Evolutionary conservation across 2,329 filamentous ascomycete genomes (phyloP).

Genomic region (Magnaporthiopsis poae): DNA sequence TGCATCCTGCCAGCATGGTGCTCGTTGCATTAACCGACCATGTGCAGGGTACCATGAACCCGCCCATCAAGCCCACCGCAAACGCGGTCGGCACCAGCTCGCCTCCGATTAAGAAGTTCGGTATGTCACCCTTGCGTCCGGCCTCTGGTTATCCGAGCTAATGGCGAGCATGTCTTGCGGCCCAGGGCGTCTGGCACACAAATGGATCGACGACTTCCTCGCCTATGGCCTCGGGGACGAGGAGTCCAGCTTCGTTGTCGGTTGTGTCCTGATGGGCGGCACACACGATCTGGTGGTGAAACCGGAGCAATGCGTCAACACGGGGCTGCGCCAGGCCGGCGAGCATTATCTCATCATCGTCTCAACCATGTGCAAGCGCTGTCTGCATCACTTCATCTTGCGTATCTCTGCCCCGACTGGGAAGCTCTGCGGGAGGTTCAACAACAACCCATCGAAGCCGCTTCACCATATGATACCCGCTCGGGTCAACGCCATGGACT

Average conservation of each 20-base stretch:
- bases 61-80: background rate
- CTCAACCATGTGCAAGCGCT: slow-evolving; percentile 23
- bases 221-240: slow-evolving; percentile 10
- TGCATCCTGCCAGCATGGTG: background rate
- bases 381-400: slow-evolving; percentile 25
- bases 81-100: background rate
- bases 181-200: slow-evolving; percentile 15
- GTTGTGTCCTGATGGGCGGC: slow-evolving; percentile 10
- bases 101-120: background rate
- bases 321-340: slow-evolving; percentile 2
- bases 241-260: slow-evolving; percentile 9
- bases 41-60: background rate
- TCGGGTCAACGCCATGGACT: slow-evolving; percentile 6
- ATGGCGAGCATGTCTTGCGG: background rate
- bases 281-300: slow-evolving; percentile 3
- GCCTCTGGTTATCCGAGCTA: background rate
- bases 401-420: slow-evolving; percentile 14
- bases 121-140: background rate
- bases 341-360: slow-evolving; percentile 9
- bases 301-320: slow-evolving; percentile 3
- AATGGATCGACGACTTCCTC: slow-evolving; percentile 16
- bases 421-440: slow-evolving; percentile 11
- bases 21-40: background rate
- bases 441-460: slow-evolving; percentile 11
- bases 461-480: slow-evolving; percentile 19